Evolutionary conservation across 106 monocot genomes (phyloP).

Genomic region (Dioscorea alata): DNA sequence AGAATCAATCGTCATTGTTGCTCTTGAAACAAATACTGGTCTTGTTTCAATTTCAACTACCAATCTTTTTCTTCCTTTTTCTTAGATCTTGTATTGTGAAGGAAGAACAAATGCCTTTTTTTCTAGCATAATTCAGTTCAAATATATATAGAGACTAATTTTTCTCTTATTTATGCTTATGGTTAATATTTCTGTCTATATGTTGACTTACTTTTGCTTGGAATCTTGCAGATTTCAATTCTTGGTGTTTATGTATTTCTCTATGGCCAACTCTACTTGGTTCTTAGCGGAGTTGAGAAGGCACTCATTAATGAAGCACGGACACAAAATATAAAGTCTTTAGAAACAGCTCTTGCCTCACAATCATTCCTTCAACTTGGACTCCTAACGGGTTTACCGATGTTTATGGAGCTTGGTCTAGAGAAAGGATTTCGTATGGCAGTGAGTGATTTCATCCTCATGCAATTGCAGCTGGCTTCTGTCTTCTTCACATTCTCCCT

Average conservation of each 20-base stretch:
- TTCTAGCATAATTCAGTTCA: too few relatives aligned
- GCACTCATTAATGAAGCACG: slow-evolving; percentile 37
- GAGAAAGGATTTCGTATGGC: slow-evolving; percentile 70
- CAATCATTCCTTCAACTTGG: slow-evolving; percentile 77
- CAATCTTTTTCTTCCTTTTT: too few relatives aligned
- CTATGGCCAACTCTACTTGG: slow-evolving; percentile 68
- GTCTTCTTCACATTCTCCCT: slow-evolving; percentile 86
- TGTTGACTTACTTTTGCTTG: background rate
- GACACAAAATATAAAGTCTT: slow-evolving; percentile 50
- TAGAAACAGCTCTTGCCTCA: slow-evolving; percentile 73
- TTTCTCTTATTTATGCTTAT: too few relatives aligned
- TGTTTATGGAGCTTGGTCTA: slow-evolving; percentile 72
- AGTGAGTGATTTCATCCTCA: slow-evolving; percentile 65
- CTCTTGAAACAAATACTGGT: too few relatives aligned
- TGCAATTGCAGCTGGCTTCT: slow-evolving; percentile 75
- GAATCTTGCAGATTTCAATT: slow-evolving; percentile 54
- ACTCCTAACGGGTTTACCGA: slow-evolving; percentile 73
- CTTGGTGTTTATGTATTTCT: slow-evolving; percentile 63
- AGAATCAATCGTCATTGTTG: too few relatives aligned
- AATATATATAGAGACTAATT: too few relatives aligned
- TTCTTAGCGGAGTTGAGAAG: slow-evolving; percentile 63
- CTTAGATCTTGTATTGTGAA: too few relatives aligned
- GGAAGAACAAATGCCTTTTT: too few relatives aligned
- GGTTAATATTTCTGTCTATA: background rate
- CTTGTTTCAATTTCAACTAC: too few relatives aligned